phyloP scores from a whole-genome alignment of 106 monocot genomes.

The Ottelia alismoides region DNA sequence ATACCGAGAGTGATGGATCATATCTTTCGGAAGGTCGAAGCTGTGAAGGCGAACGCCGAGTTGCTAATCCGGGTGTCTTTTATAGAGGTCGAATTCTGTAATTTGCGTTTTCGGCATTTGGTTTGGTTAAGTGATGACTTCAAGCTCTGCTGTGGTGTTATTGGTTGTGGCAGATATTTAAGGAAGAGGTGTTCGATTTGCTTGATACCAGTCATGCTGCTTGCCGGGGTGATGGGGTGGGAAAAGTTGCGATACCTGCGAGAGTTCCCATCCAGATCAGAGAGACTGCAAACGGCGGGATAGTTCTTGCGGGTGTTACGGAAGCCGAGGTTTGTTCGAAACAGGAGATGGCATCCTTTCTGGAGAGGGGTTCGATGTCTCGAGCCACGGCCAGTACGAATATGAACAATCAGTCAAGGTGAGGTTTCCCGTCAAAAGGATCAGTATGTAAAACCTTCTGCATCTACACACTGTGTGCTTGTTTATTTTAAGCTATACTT shows the following conservation, averaged over 20 bases:
- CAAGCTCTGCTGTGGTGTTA: neutral
- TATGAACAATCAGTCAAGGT: slow-evolving; percentile 99
- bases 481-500: too few relatives aligned
- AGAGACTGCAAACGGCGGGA: slow-evolving; percentile 89
- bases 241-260: slow-evolving; percentile 29
- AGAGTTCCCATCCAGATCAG: slow-evolving; percentile 92
- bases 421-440: too few relatives aligned
- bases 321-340: slow-evolving; percentile 80
- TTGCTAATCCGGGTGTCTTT: slow-evolving; percentile 87
- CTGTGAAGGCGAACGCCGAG: slow-evolving; percentile 39
- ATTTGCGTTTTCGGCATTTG: neutral
- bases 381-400: slow-evolving; percentile 97
- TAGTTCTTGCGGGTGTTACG: slow-evolving; percentile 82
- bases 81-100: slow-evolving; percentile 49
- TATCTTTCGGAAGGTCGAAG: slow-evolving; percentile 54
- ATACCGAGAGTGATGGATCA: slow-evolving; percentile 82
- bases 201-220: slow-evolving; percentile 43
- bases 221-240: slow-evolving; percentile 25
- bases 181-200: slow-evolving; percentile 98
- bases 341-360: slow-evolving; percentile 85
- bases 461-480: too few relatives aligned
- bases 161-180: slow-evolving; percentile 61
- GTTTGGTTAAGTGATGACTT: neutral
- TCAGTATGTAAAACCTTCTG: too few relatives aligned
- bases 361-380: slow-evolving; percentile 64